These are phyloP conservation scores for Microthlaspi erraticum DNA, from an alignment of 345 rosid species.

Conservation along the genomic window DNA sequence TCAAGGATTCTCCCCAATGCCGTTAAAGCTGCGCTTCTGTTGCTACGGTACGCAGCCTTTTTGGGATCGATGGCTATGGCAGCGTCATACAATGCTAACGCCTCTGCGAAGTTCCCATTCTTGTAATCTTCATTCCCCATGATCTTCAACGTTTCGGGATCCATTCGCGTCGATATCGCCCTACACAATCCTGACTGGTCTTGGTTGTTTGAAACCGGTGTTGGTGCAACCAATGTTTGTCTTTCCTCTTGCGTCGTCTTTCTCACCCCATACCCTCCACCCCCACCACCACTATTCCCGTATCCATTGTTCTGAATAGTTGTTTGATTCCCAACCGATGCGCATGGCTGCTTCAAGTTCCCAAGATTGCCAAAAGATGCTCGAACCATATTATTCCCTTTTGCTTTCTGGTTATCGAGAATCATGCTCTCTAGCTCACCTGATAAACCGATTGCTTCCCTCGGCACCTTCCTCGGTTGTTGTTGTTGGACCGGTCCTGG, in stretches of 20 bases:
- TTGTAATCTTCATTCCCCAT: constrained; percentile 98
- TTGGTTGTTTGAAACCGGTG: constrained; percentile 18
- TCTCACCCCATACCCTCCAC: constrained; percentile 61
- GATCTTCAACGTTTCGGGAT: constrained; percentile 84
- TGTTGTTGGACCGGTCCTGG: constrained; percentile 42
- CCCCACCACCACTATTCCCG: constrained; percentile 34
- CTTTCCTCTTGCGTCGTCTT: constrained; percentile 48
- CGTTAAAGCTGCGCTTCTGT: constrained; percentile 81
- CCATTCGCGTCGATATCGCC: constrained; percentile 88
- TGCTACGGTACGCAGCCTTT: constrained; percentile 88
- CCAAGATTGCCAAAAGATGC: constrained; percentile 87
- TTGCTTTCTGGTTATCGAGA: constrained; percentile 62
- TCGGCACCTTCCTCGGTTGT: constrained; percentile 57
- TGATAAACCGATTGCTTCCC: constrained; percentile 62
- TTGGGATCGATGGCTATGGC: constrained; percentile 84
- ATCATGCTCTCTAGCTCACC: constrained; percentile 94
- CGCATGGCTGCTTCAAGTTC: constrained; percentile 67
- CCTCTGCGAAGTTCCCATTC: constrained; percentile 80
- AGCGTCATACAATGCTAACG: constrained; percentile 85
- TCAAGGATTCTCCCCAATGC: constrained; percentile 83
- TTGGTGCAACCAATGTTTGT: constrained; percentile 34
- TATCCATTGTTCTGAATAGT: constrained; percentile 47
- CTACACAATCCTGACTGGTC: constrained; percentile 63
- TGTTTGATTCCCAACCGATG: constrained; percentile 44
- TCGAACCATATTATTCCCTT: constrained; percentile 61